These are phyloP conservation scores for Boletus rex-veris DNA, from an alignment of 768 basidiomycete species.

Conservation along the genomic window DNA sequence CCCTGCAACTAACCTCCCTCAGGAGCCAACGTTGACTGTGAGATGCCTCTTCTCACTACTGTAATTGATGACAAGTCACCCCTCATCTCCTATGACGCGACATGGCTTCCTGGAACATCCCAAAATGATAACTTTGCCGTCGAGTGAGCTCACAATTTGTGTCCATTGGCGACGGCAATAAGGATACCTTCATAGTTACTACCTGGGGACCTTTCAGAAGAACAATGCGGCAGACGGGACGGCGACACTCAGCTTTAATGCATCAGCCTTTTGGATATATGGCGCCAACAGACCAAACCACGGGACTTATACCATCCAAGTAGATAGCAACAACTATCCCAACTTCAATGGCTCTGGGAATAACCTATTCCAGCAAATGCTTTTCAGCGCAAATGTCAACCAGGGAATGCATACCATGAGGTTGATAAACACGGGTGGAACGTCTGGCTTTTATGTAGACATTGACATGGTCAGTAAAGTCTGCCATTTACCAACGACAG, in stretches of 20 bases:
- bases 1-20: background rate
- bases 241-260: slow-evolving; percentile 46
- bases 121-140: slow-evolving; percentile 12
- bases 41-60: slow-evolving; percentile 24
- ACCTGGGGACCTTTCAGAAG: slow-evolving; percentile 37
- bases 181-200: slow-evolving; percentile 27
- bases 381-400: slow-evolving; percentile 35
- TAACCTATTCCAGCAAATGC: slow-evolving; percentile 36
- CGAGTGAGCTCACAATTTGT: slow-evolving; percentile 9
- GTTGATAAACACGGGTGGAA: slow-evolving; percentile 27
- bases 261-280: slow-evolving; percentile 45
- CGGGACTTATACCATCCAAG: slow-evolving; percentile 41
- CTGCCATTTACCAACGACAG: background rate
- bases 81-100: slow-evolving; percentile 25
- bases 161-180: background rate
- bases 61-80: slow-evolving; percentile 32
- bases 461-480: slow-evolving; percentile 40
- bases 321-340: slow-evolving; percentile 35
- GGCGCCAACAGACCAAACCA: slow-evolving; percentile 49
- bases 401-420: slow-evolving; percentile 37
- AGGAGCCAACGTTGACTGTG: too few species aligned
- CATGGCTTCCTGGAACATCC: slow-evolving; percentile 24
- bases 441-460: slow-evolving; percentile 38
- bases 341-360: slow-evolving; percentile 29
- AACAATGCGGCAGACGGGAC: slow-evolving; percentile 32